Evolutionary conservation across 345 rosid genomes (phyloP).

Genomic region (Streptanthus diversifolius): DNA sequence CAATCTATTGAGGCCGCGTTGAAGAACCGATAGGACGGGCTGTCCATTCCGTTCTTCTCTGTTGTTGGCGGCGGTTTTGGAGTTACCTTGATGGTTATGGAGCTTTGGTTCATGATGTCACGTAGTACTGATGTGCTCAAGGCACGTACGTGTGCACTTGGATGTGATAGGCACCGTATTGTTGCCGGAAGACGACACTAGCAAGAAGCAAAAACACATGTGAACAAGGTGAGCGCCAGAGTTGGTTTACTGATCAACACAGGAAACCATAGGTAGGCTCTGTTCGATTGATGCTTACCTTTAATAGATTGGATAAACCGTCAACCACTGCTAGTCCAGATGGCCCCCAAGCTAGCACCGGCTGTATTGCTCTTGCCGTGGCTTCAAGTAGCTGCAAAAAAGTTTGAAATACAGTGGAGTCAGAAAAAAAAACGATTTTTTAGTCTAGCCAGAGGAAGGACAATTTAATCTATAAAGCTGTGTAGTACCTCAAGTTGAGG

Average conservation of each 20-base stretch:
- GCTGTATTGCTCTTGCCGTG: conserved; percentile 87
- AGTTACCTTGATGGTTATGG: conserved; percentile 37
- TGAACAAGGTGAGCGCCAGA: background rate
- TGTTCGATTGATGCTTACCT: conserved; percentile 44
- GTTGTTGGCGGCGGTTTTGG: conserved; percentile 38
- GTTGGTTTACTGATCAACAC: background rate
- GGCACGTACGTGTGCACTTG: conserved; percentile 94
- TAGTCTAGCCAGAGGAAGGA: background rate
- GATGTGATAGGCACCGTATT: conserved; percentile 77
- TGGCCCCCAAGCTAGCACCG: conserved; percentile 78
- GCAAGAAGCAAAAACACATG: background rate
- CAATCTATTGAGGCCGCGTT: conserved; percentile 58
- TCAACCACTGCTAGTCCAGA: conserved; percentile 84
- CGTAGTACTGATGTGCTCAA: conserved; percentile 85
- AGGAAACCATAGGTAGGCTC: background rate
- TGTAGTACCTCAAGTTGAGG: conserved; percentile 83
- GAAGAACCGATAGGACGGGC: conserved; percentile 51
- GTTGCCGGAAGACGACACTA: conserved; percentile 93
- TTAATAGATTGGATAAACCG: conserved; percentile 83
- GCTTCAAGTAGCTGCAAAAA: conserved; percentile 82
- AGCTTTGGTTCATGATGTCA: conserved; percentile 52
- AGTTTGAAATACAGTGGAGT: conserved; percentile 3
- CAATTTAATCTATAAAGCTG: background rate
- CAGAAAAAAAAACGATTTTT: background rate
- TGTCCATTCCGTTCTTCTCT: conserved; percentile 54